Evolutionary conservation across 805 yeast species (phyloP).

Genomic region (Metschnikowia peoriensis): DNA sequence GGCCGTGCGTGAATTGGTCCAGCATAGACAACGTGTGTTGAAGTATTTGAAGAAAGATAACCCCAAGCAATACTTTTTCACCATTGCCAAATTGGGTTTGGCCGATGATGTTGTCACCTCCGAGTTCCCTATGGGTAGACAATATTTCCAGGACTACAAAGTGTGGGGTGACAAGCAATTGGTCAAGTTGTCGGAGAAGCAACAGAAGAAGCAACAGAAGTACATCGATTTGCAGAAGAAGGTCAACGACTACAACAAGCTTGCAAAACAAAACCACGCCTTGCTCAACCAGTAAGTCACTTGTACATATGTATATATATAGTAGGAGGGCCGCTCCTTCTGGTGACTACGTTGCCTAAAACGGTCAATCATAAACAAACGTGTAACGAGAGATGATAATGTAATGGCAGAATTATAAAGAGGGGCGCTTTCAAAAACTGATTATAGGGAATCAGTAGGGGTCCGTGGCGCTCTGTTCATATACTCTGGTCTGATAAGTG

Average conservation of each 20-base stretch:
- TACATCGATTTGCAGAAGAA: constrained; percentile 36
- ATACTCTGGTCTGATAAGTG: too few species aligned
- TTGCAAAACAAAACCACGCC: constrained; percentile 38
- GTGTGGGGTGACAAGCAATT: constrained; percentile 73
- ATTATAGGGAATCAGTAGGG: too few species aligned
- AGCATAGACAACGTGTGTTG: constrained; percentile 80
- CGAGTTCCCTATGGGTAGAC: constrained; percentile 80
- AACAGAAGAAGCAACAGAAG: constrained; percentile 30
- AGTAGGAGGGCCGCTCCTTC: neutral
- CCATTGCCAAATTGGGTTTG: constrained; percentile 83
- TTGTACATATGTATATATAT: constrained; percentile 8
- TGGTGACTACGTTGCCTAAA: neutral
- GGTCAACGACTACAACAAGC: constrained; percentile 36
- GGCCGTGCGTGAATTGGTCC: constrained; percentile 76
- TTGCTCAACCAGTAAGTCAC: constrained; percentile 11
- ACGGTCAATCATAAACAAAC: neutral
- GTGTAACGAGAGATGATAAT: neutral
- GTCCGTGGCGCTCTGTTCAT: too few species aligned
- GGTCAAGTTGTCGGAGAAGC: constrained; percentile 47
- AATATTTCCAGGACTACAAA: constrained; percentile 73
- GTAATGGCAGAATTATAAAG: neutral
- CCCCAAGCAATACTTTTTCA: constrained; percentile 80
- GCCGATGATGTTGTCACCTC: constrained; percentile 72
- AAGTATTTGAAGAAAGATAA: constrained; percentile 78
- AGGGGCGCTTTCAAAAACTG: too few species aligned